phyloP scores from a whole-genome alignment of 495 filamentous ascomycete species.

The Aspergillus panamensis region DNA sequence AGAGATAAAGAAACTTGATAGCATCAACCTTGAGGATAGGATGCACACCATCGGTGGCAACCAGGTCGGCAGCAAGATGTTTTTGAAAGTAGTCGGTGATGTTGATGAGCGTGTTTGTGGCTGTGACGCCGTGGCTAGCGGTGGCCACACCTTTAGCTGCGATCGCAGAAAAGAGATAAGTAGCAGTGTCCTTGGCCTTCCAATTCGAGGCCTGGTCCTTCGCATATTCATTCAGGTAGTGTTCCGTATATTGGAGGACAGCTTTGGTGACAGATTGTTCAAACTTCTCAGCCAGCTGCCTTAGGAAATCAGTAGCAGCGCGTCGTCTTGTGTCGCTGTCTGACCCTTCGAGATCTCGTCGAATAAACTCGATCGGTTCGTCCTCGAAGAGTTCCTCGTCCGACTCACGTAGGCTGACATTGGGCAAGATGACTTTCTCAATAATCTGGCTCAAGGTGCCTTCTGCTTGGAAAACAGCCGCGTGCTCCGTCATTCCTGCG shows the following conservation, averaged over 20 bases:
- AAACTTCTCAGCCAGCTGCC: slow-evolving; percentile 82
- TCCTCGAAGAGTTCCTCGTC: slow-evolving; percentile 97
- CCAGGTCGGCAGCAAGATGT: slow-evolving; percentile 79
- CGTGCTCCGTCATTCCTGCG: slow-evolving; percentile 69
- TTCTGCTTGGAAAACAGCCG: slow-evolving; percentile 78
- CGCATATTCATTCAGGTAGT: slow-evolving; percentile 67
- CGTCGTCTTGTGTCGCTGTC: slow-evolving; percentile 89
- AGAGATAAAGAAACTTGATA: slow-evolving; percentile 94
- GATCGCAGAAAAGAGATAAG: slow-evolving; percentile 91
- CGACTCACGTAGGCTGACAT: slow-evolving; percentile 81
- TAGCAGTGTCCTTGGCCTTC: slow-evolving; percentile 95
- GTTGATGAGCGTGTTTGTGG: slow-evolving; percentile 77
- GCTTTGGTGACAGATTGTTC: slow-evolving; percentile 77
- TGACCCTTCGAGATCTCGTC: slow-evolving; percentile 91
- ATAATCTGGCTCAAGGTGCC: slow-evolving; percentile 74
- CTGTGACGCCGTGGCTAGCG: slow-evolving; percentile 78
- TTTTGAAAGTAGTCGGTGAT: slow-evolving; percentile 91
- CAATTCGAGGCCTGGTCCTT: slow-evolving; percentile 70
- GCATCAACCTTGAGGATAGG: slow-evolving; percentile 94
- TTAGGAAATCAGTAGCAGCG: slow-evolving; percentile 90
- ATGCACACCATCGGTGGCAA: slow-evolving; percentile 60
- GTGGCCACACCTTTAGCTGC: slow-evolving; percentile 88
- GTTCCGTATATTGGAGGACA: slow-evolving; percentile 75
- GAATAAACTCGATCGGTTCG: slow-evolving; percentile 97
- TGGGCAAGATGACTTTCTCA: slow-evolving; percentile 92